A percentile compares a stretch with the other conserved stretches of the same genome.
phyloP scores from a whole-genome alignment of 139 green algal species.

The Ulvella scutata region DNA sequence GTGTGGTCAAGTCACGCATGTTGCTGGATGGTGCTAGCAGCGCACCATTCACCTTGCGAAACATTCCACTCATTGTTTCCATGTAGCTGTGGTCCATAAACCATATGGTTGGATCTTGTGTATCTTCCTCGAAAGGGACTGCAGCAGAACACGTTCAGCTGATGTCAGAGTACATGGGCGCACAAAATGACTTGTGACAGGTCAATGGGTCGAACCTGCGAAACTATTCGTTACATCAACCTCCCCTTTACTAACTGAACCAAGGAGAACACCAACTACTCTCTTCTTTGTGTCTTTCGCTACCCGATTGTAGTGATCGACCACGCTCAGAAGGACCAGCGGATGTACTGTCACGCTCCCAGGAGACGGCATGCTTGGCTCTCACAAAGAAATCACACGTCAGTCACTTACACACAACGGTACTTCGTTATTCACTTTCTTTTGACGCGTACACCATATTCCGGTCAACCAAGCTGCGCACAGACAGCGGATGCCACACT shows the following conservation, averaged over 20 bases:
- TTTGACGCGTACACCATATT: too few relatives aligned
- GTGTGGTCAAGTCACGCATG: not conserved
- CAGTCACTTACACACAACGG: too few relatives aligned
- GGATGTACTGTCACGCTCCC: slow-evolving; percentile 85
- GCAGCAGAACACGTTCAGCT: slow-evolving; percentile 5
- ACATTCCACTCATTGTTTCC: slow-evolving; percentile 96
- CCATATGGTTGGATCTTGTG: slow-evolving; percentile 89
- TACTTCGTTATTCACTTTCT: too few relatives aligned
- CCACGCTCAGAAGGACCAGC: slow-evolving; percentile 89
- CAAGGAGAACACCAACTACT: slow-evolving; percentile 86
- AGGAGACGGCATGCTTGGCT: slow-evolving; percentile 15
- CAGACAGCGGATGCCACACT: too few relatives aligned
- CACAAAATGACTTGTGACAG: not conserved
- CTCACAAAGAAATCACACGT: too few relatives aligned
- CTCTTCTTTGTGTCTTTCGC: slow-evolving; percentile 92
- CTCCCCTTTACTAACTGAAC: slow-evolving; percentile 62
- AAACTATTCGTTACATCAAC: slow-evolving; percentile 96
- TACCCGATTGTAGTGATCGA: slow-evolving; percentile 96
- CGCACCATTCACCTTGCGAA: slow-evolving; percentile 96
- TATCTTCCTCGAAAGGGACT: slow-evolving; percentile 98
- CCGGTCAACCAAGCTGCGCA: too few relatives aligned
- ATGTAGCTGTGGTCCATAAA: slow-evolving; percentile 98
- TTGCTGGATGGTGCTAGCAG: slow-evolving; percentile 1
- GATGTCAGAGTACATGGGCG: not conserved
- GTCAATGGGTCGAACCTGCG: slow-evolving; percentile 39